phyloP scores from a whole-genome alignment of 352 stramenopile species.

The Peronospora farinosa region DNA sequence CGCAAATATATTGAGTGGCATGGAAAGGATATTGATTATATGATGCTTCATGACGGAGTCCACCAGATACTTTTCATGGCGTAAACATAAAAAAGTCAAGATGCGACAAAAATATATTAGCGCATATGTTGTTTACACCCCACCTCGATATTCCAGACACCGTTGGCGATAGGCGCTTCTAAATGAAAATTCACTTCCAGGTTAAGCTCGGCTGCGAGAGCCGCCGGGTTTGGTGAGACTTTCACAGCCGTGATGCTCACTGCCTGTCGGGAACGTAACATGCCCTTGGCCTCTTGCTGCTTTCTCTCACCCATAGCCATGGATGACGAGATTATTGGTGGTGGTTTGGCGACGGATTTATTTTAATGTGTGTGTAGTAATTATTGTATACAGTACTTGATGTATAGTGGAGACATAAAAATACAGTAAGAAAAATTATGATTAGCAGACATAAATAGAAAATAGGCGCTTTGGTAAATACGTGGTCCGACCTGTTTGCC shows the following conservation, averaged over 20 bases:
- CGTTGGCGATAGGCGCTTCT: constrained; percentile 50
- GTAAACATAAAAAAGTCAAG: constrained; percentile 1
- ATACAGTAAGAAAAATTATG: no score
- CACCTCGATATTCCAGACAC: constrained; percentile 77
- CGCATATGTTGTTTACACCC: constrained; percentile 2
- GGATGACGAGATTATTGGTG: background rate
- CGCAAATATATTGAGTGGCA: background rate
- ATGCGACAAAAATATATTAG: background rate
- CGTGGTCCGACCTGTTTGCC: background rate
- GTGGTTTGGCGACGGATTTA: background rate
- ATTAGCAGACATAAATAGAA: no score
- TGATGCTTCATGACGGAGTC: constrained; percentile 79
- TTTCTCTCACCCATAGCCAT: constrained; percentile 31
- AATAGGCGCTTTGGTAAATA: no score
- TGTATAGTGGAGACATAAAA: background rate
- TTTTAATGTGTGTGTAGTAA: background rate
- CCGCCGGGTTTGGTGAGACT: constrained; percentile 75
- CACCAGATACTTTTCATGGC: constrained; percentile 63
- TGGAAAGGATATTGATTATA: constrained; percentile 82
- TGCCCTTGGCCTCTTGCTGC: constrained; percentile 33
- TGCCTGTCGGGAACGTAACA: constrained; percentile 37
- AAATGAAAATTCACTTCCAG: constrained; percentile 78
- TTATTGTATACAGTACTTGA: background rate
- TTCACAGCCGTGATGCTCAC: constrained; percentile 75
- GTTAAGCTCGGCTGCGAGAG: constrained; percentile 67